These are phyloP conservation scores for Pisolithus albus DNA, from an alignment of 768 basidiomycete species.

Conservation along the genomic window DNA sequence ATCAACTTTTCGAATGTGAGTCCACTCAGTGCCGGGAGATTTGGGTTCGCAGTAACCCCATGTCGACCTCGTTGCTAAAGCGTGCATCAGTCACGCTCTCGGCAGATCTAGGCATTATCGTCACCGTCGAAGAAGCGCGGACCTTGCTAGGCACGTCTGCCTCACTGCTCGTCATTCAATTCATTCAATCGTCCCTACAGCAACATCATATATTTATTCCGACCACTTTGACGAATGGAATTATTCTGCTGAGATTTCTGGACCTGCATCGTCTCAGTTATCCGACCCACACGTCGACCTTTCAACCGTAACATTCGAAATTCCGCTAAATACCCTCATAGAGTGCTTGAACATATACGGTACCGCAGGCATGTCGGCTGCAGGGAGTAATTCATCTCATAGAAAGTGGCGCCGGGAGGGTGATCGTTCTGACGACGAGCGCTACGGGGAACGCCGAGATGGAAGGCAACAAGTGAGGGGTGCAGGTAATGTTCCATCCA, in stretches of 20 bases:
- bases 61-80: slow-evolving; percentile 31
- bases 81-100: slow-evolving; percentile 71
- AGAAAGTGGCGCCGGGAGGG: slow-evolving; percentile 45
- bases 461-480: slow-evolving; percentile 31
- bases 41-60: slow-evolving; percentile 2
- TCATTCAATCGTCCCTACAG: slow-evolving; percentile 33
- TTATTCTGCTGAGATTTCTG: slow-evolving; percentile 44
- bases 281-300: slow-evolving; percentile 9
- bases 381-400: slow-evolving; percentile 29
- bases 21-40: slow-evolving; percentile 3
- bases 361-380: slow-evolving; percentile 45
- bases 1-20: slow-evolving; percentile 77
- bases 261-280: slow-evolving; percentile 16
- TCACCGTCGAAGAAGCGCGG: slow-evolving; percentile 82
- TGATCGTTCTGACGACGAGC: slow-evolving; percentile 41
- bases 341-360: slow-evolving; percentile 95
- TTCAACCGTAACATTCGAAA: slow-evolving; percentile 54
- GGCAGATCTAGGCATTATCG: slow-evolving; percentile 53
- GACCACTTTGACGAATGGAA: slow-evolving; percentile 76
- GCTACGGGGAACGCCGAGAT: slow-evolving; percentile 28
- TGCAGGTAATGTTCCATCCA: slow-evolving; percentile 1
- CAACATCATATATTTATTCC: slow-evolving; percentile 73
- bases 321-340: slow-evolving; percentile 76
- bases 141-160: slow-evolving; percentile 61
- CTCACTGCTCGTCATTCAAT: slow-evolving; percentile 3